Percentiles rank a stretch among this genome's conserved stretches.
phyloP scores from a whole-genome alignment of 495 filamentous ascomycete species.

The Penicillium canescens region DNA sequence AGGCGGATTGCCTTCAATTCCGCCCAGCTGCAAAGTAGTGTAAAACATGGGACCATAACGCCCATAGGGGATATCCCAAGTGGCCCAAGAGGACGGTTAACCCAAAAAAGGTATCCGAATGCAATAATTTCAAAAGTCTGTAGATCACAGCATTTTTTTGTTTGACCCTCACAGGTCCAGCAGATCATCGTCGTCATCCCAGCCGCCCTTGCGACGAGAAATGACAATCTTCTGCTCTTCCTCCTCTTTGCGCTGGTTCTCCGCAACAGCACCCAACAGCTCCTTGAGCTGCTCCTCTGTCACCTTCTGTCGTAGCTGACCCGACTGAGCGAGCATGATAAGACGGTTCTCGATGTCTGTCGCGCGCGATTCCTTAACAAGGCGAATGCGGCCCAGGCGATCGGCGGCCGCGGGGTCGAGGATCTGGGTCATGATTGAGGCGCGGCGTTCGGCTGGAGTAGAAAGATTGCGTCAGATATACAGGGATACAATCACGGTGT shows the following conservation, averaged over 20 bases:
- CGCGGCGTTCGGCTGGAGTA: constrained; percentile 50
- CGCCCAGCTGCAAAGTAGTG: constrained; percentile 3
- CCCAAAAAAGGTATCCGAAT: constrained; percentile 7
- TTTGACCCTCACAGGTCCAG: constrained; percentile 53
- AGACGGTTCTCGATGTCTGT: constrained; percentile 88
- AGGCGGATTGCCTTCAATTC: not conserved
- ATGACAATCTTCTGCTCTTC: constrained; percentile 82
- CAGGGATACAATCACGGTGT: not conserved
- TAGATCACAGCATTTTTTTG: not conserved
- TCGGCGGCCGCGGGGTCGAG: constrained; percentile 92
- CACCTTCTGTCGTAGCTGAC: constrained; percentile 84
- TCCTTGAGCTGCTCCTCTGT: constrained; percentile 94
- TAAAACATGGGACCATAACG: constrained; percentile 14
- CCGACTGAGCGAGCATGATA: constrained; percentile 84
- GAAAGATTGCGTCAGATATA: constrained; percentile 7
- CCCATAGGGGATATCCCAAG: constrained; percentile 11
- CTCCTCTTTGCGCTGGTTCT: constrained; percentile 60
- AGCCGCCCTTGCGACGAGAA: constrained; percentile 76
- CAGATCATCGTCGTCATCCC: constrained; percentile 86
- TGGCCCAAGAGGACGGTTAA: not conserved
- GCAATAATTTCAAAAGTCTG: constrained; percentile 3
- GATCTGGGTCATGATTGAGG: constrained; percentile 84
- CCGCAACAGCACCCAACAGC: constrained; percentile 76
- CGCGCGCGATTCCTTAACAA: constrained; percentile 92
- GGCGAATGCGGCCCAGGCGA: constrained; percentile 87